Conservation (phyloP, 2,329 filamentous ascomycete species). For the Delphinella strobiligena region DNA sequence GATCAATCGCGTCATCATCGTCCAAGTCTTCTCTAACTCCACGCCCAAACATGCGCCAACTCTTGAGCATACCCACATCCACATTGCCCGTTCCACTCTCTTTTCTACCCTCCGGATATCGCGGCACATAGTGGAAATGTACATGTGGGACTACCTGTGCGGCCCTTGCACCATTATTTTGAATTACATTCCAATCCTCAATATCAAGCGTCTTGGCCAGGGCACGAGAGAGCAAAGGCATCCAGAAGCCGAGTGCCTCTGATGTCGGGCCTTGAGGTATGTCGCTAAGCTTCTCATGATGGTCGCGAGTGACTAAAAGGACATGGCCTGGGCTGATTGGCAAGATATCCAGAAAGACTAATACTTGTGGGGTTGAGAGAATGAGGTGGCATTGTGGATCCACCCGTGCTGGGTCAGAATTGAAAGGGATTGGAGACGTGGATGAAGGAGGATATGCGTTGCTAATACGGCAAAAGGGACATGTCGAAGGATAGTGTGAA, state of each 20-base stretch:
- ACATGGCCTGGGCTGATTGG: conserved; percentile 76
- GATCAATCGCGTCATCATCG: conserved; percentile 54
- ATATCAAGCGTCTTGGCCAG: conserved; percentile 58
- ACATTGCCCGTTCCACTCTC: conserved; percentile 43
- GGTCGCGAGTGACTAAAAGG: conserved; percentile 64
- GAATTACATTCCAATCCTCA: conserved; percentile 87
- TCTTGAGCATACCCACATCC: conserved; percentile 33
- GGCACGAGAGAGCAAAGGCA: conserved; percentile 62
- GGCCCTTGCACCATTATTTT: conserved; percentile 82
- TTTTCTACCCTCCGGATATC: conserved; percentile 43
- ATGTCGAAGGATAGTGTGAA: conserved; percentile 31
- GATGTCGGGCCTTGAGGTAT: conserved; percentile 26
- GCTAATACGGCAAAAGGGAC: conserved; percentile 49
- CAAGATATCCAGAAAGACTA: conserved; percentile 90
- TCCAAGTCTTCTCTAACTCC: conserved; percentile 63
- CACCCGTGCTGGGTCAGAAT: conserved; percentile 21
- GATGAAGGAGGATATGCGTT: conserved; percentile 32
- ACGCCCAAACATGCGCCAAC: conserved; percentile 74
- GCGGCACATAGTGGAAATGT: conserved; percentile 87
- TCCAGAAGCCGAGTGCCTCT: conserved; percentile 33
- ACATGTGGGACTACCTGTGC: conserved; percentile 89
- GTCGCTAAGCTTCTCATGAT: conserved; percentile 68
- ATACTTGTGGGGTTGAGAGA: conserved; percentile 61
- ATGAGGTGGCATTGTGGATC: conserved; percentile 44
- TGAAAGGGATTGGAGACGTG: conserved; percentile 16